Evolutionary conservation across 1,284 basidiomycete genomes (phyloP), one percentile per base, ranked within the genome.

Genomic region (Moniliophthora roreri): DNA sequence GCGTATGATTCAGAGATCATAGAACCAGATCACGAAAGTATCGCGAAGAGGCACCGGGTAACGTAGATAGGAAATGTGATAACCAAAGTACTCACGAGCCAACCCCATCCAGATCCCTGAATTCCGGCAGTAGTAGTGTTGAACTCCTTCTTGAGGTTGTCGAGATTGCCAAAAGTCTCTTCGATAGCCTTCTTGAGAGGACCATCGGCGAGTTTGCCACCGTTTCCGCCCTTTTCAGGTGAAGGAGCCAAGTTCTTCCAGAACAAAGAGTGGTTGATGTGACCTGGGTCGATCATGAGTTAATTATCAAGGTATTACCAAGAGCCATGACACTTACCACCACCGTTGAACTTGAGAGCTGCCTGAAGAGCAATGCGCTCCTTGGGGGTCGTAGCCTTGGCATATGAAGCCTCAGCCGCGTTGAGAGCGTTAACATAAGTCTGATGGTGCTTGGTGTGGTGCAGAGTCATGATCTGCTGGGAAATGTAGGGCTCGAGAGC

Each of bases 21-120:
- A 28, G 13, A 40, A 38, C 4, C 53, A 28, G 8, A 36, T 23
- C 9, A 11, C 26, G 10, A 32, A 10, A 52, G 16, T 11, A 39
- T 23, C 24, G 21, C 10, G 16, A 26, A 46, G 28, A 32, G 28
- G 28, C 28, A 32, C 28, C 28, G 11, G 11, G 28, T 32, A 15
- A 52, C 23, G 26, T 11, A 47, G 35, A 37, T 48, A 53, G 34
- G 41, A 44, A n/a, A n/a, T n/a, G n/a, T n/a, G n/a, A n/a, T n/a
- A n/a, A n/a, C n/a, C n/a, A n/a, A 38, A 44, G 21, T 11, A 80
- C 85, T 63, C 62, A 89, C 89, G 66, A 95, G 81, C 93, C 94
- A 96, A 57, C 89, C 91, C 94, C 93, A 96, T 55, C 93, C 93
- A 51, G 90, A 93, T 44, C 93, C 94, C 71, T 95, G 94, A 61